phyloP scores from a whole-genome alignment of 1,284 basidiomycete genomes.

The Rugosomyces carneus region DNA sequence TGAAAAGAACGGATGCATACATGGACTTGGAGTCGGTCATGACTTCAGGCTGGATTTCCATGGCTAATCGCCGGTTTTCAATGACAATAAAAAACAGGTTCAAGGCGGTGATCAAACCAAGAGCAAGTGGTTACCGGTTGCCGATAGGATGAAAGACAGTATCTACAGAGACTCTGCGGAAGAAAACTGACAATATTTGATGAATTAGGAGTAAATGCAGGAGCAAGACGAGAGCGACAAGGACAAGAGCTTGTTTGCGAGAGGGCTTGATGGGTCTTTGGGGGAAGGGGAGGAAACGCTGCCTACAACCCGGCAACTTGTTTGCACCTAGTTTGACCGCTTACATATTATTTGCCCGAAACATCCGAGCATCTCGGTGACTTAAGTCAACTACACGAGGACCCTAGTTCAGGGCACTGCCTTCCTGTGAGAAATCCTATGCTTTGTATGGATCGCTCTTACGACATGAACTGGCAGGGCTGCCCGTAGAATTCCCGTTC shows the following conservation, averaged over 20 bases:
- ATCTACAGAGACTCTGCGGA: neutral
- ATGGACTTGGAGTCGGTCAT: conserved; percentile 27
- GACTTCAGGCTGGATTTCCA: conserved; percentile 32
- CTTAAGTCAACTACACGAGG: conserved; percentile 5
- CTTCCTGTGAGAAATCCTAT: neutral
- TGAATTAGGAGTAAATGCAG: neutral
- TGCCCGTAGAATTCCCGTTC: no score
- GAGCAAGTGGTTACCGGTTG: conserved; percentile 15
- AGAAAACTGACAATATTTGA: conserved; percentile 4
- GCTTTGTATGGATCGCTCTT: no score
- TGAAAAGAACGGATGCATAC: conserved; percentile 17
- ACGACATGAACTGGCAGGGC: no score
- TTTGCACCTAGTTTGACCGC: conserved; percentile 25
- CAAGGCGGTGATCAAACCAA: conserved; percentile 34
- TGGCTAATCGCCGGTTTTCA: conserved; percentile 27
- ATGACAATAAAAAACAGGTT: conserved; percentile 18
- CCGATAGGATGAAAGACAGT: conserved; percentile 1
- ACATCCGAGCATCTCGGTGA: conserved; percentile 19
- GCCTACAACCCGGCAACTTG: conserved; percentile 24
- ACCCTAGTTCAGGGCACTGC: neutral
- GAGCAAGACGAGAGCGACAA: neutral
- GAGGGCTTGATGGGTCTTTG: conserved; percentile 14
- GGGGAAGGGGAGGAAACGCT: conserved; percentile 15
- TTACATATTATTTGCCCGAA: conserved; percentile 27
- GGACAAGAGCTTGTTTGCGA: conserved; percentile 1